A percentile compares a stretch with the other conserved stretches of the same genome.
Conservation (phyloP, 225 moss, liverwort and hornwort genomes). For the Polytrichum commune region DNA sequence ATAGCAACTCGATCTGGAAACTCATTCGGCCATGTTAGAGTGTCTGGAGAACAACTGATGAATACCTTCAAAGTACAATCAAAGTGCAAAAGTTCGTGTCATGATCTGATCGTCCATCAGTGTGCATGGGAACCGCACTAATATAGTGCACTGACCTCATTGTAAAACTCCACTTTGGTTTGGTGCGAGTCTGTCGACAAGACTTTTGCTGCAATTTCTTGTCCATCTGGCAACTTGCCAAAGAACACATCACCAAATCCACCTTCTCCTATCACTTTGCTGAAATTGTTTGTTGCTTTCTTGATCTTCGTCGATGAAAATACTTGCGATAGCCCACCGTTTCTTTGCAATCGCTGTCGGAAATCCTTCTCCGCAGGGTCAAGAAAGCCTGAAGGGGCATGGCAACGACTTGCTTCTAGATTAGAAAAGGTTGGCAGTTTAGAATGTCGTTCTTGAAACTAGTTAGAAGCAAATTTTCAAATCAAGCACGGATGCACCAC, state of each 20-base stretch:
- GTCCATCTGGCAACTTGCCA: conserved; percentile 43
- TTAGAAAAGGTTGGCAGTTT: too few relatives aligned
- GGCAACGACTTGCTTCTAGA: background rate
- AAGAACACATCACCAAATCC: conserved; percentile 56
- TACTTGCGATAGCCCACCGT: background rate
- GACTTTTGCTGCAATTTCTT: conserved; percentile 57
- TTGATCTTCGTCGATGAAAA: conserved; percentile 18
- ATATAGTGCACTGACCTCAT: conserved; percentile 21
- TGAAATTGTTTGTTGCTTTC: conserved; percentile 22
- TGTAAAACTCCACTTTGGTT: conserved; percentile 30
- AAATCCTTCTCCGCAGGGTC: conserved; percentile 10
- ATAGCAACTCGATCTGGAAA: conserved; percentile 43
- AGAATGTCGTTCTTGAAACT: background rate
- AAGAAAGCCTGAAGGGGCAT: background rate
- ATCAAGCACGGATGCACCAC: background rate
- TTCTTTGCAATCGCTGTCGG: background rate
- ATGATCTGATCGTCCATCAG: too few relatives aligned
- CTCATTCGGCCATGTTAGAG: too few relatives aligned
- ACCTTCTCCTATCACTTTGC: conserved; percentile 36
- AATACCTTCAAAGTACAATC: too few relatives aligned
- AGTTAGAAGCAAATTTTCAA: background rate
- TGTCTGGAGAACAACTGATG: too few relatives aligned
- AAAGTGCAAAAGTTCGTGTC: too few relatives aligned
- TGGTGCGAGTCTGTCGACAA: conserved; percentile 33
- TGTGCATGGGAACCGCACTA: too few relatives aligned